phyloP scores from a whole-genome alignment of 495 filamentous ascomycete species.

The Podospora pseudopauciseta region DNA sequence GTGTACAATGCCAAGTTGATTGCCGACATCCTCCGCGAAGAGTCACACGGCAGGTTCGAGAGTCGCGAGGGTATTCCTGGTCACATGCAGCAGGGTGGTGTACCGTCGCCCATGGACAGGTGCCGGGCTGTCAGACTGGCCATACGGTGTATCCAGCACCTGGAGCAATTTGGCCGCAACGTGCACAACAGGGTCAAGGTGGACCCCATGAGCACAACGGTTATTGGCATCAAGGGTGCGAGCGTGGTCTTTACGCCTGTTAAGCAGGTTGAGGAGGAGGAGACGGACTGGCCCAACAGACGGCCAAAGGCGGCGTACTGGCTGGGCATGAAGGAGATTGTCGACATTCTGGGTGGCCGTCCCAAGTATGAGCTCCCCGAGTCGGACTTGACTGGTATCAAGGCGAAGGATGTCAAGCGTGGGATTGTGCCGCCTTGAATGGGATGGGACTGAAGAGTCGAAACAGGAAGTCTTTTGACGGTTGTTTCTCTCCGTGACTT shows the following conservation, averaged over 20 bases:
- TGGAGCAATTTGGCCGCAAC: conserved; percentile 71
- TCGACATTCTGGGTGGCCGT: conserved; percentile 79
- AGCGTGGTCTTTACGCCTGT: conserved; percentile 83
- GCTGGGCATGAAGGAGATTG: conserved; percentile 73
- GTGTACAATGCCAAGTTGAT: conserved; percentile 92
- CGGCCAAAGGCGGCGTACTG: conserved; percentile 85
- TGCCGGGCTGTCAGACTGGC: conserved; percentile 87
- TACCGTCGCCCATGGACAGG: conserved; percentile 92
- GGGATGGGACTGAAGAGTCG: not conserved
- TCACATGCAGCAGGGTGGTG: conserved; percentile 94
- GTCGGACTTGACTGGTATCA: conserved; percentile 41
- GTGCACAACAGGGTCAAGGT: conserved; percentile 62
- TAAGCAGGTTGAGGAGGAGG: conserved; percentile 67
- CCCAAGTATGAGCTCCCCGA: conserved; percentile 46
- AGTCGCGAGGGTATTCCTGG: conserved; percentile 90
- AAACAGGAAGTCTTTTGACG: not conserved
- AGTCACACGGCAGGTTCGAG: conserved; percentile 89
- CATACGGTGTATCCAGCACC: conserved; percentile 83
- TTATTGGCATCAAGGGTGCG: conserved; percentile 91
- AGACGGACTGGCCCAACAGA: conserved; percentile 90
- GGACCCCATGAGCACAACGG: conserved; percentile 65
- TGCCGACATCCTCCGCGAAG: conserved; percentile 91
- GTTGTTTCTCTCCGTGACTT: not conserved
- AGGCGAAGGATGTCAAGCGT: conserved; percentile 54
- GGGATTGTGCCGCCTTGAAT: conserved; percentile 32